Base-by-base conservation (phyloP, 768 basidiomycete species). In the Pleurotus tuoliensis region DNA sequence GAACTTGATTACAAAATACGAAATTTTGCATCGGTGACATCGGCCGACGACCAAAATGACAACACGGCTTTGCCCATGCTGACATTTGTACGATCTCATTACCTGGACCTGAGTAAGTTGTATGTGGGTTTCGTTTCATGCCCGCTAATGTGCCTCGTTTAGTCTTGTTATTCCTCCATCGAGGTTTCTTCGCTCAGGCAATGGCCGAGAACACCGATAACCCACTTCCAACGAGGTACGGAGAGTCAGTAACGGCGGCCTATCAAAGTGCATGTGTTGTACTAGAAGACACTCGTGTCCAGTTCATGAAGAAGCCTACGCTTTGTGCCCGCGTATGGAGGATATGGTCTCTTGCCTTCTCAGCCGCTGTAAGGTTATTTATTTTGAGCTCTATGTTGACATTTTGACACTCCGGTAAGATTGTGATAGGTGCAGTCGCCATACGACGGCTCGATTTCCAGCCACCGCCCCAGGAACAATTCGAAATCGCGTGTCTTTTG, bases 261-360 rank as follows among this genome's bases (percentile, higher is more conserved):
- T 84, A 84, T 68, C 70, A 76, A 24, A 73, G 78, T 48, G 81
- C 82, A 5, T 81, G 73, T 52, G 64, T 65, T 25, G 74, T 86
- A 5, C 63, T 85, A 13, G 64, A 71, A 34, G 67, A 67, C 27
- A 80, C 77, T 4, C 64, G 69, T 25, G 64, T 63, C 4, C 78
- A 80, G 47, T 82, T 74, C 58, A 53, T 59, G 9, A 71, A 74
- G 56, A 73, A 78, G 22, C 82, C 82, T 0, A 55, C 67, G 6
- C 67, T 86, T 9, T 72, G 76, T 48, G 67, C 76, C 39, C 76
- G 84, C 13, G 67, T 87, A 24, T 86, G 82, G 82, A 72, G 75
- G 52, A 77, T 83, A 55, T 87, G 85, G 85, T 75, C 82, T 1
- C 69, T 77, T 47, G 72, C 78, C 1, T 85, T 85, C 63, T 73